Conservation (phyloP, 2,329 filamentous ascomycete genomes). For the Talaromyces sp. region DNA sequence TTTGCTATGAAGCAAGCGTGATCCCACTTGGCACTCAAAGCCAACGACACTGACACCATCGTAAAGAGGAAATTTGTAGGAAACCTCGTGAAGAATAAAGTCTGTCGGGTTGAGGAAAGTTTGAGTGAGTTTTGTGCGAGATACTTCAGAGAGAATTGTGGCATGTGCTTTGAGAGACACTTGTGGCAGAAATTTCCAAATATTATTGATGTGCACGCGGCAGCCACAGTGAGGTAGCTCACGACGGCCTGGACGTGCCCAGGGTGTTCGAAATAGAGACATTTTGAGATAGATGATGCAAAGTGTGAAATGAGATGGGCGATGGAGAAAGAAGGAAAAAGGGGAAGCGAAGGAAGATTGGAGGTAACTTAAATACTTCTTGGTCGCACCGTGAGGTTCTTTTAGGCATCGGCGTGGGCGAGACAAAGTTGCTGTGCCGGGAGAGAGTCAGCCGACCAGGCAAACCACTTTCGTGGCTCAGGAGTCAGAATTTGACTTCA, state of each 20-base stretch:
- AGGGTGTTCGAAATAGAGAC: constrained; percentile 1
- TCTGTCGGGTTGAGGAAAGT: constrained; percentile 63
- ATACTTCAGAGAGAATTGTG: constrained; percentile 61
- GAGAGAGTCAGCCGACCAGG: too few relatives aligned
- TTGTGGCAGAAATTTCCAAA: constrained; percentile 59
- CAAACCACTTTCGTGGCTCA: too few relatives aligned
- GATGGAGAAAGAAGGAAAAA: too few relatives aligned
- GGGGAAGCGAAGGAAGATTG: too few relatives aligned
- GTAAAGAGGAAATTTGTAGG: constrained; percentile 72
- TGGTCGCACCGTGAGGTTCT: too few relatives aligned
- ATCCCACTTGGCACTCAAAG: constrained; percentile 67
- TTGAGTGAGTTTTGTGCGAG: constrained; percentile 57
- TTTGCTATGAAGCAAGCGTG: constrained; percentile 58
- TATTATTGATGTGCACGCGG: background rate
- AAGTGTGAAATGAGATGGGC: too few relatives aligned
- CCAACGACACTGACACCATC: constrained; percentile 71
- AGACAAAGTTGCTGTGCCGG: too few relatives aligned
- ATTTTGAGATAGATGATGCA: too few relatives aligned
- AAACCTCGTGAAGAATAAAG: constrained; percentile 55
- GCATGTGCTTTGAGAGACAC: constrained; percentile 61
- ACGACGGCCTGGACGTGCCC: too few relatives aligned
- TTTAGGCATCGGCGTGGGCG: too few relatives aligned
- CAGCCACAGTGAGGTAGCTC: constrained; percentile 8
- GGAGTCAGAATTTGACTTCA: too few relatives aligned
- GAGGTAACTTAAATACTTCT: too few relatives aligned